Evolutionary conservation across 2,329 filamentous ascomycete genomes (phyloP).

Genomic region (Fusarium gaditjirri): DNA sequence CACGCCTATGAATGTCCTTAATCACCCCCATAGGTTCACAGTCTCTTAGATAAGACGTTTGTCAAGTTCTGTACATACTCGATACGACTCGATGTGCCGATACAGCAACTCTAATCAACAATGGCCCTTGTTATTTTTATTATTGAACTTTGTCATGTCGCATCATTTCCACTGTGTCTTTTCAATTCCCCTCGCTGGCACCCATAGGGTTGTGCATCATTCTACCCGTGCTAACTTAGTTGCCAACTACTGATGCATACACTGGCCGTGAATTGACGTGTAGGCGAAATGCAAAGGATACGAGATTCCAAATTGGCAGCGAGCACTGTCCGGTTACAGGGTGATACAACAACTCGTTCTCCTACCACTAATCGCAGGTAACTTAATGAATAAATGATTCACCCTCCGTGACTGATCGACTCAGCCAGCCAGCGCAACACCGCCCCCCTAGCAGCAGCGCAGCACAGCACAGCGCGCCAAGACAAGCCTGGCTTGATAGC

Average conservation of each 20-base stretch:
- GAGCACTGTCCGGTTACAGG: slow-evolving; percentile 2
- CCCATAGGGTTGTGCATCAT: not conserved
- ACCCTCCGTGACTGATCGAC: slow-evolving; percentile 24
- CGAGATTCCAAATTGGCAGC: slow-evolving; percentile 8
- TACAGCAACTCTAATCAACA: slow-evolving; percentile 36
- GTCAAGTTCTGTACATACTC: slow-evolving; percentile 28
- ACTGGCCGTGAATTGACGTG: not conserved
- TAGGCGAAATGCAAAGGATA: slow-evolving; percentile 3
- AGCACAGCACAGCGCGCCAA: slow-evolving; percentile 31
- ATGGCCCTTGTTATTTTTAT: not conserved
- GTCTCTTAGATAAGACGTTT: slow-evolving; percentile 40
- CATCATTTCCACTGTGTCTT: not conserved
- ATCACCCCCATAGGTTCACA: slow-evolving; percentile 8
- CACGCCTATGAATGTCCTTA: not conserved
- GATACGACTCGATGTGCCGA: slow-evolving; percentile 32
- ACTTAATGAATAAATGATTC: slow-evolving; percentile 6
- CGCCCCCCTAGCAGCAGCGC: slow-evolving; percentile 33
- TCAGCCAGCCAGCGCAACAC: slow-evolving; percentile 24
- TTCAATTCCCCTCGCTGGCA: not conserved
- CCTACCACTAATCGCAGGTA: slow-evolving; percentile 22
- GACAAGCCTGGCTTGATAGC: slow-evolving; percentile 28
- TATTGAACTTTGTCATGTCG: slow-evolving; percentile 20
- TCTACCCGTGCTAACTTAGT: not conserved
- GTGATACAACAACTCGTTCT: slow-evolving; percentile 23
- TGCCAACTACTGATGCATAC: slow-evolving; percentile 4